Percentiles rank a stretch among this genome's conserved stretches.
phyloP scores from a whole-genome alignment of 2,329 filamentous ascomycete genomes.

The Penicillium occitanis region DNA sequence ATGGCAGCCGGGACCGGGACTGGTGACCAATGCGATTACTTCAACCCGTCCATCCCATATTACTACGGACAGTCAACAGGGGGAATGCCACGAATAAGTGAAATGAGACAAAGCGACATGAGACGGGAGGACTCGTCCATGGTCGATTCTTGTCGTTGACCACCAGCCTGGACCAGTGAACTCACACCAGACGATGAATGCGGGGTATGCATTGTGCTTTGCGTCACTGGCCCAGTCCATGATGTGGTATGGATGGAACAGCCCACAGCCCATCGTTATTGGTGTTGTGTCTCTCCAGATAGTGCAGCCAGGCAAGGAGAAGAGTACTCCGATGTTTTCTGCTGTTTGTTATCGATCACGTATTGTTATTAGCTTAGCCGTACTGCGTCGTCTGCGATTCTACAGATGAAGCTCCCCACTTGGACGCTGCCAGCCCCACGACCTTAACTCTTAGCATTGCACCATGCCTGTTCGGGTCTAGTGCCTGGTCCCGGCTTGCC shows the following conservation, averaged over 20 bases:
- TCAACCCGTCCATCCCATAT: not conserved
- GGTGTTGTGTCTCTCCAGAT: not conserved
- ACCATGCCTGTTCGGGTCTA: not conserved
- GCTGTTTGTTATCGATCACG: not conserved
- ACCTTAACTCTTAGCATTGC: conserved; percentile 11
- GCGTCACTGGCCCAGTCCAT: conserved; percentile 11
- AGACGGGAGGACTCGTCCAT: not conserved
- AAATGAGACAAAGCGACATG: not conserved
- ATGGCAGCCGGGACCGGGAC: conserved; percentile 10
- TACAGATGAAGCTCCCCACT: conserved; percentile 17
- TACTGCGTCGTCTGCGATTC: not conserved
- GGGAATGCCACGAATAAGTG: not conserved
- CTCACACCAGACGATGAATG: conserved; percentile 14
- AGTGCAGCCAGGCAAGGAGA: not conserved
- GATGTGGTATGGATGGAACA: not conserved
- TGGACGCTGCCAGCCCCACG: conserved; percentile 16
- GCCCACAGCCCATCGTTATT: not conserved
- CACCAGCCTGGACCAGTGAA: not conserved
- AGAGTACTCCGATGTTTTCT: not conserved
- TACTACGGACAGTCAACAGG: not conserved
- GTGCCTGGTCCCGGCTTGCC: conserved; percentile 7
- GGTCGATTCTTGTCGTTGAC: conserved; percentile 1
- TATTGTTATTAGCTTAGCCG: conserved; percentile 1
- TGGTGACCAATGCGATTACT: conserved; percentile 11
- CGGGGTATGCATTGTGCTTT: conserved; percentile 20